phyloP scores from a whole-genome alignment of 2,329 filamentous ascomycete species.

The Neofusicoccum laricinum region DNA sequence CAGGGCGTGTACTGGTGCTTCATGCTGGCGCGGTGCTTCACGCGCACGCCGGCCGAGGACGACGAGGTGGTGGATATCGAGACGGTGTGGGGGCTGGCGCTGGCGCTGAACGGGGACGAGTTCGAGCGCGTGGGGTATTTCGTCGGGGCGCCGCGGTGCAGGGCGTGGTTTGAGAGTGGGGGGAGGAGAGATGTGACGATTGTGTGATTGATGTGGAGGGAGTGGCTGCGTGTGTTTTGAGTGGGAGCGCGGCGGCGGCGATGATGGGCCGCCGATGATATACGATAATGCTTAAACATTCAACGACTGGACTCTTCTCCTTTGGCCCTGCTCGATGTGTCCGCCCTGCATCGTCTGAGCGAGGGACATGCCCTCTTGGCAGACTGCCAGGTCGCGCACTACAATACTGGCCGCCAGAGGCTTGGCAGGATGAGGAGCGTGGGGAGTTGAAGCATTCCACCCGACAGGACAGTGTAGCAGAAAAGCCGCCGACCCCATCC shows the following conservation, averaged over 20 bases:
- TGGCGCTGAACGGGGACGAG: constrained; percentile 2
- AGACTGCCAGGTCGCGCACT: no score
- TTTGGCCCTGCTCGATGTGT: no score
- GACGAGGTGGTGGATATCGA: constrained; percentile 5
- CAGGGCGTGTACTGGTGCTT: constrained; percentile 13
- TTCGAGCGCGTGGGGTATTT: constrained; percentile 9
- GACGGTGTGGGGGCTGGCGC: constrained; percentile 9
- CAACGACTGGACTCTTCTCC: no score
- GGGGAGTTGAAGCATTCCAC: background rate
- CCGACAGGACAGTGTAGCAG: background rate
- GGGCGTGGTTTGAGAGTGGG: background rate
- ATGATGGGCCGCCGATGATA: background rate
- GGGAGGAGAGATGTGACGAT: constrained; percentile 3
- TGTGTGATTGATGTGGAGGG: background rate
- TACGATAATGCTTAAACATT: background rate
- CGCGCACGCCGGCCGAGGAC: constrained; percentile 9
- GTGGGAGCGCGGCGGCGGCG: background rate
- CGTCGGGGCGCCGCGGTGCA: background rate
- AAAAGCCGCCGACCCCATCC: no score
- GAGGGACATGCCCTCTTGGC: no score
- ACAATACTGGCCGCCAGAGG: no score
- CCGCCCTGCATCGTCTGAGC: no score
- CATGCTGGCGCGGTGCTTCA: constrained; percentile 10
- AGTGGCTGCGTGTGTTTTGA: background rate
- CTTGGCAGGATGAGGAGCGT: no score